Conservation (phyloP, 306 rosid genomes). For the Psophocarpus tetragonolobus region DNA sequence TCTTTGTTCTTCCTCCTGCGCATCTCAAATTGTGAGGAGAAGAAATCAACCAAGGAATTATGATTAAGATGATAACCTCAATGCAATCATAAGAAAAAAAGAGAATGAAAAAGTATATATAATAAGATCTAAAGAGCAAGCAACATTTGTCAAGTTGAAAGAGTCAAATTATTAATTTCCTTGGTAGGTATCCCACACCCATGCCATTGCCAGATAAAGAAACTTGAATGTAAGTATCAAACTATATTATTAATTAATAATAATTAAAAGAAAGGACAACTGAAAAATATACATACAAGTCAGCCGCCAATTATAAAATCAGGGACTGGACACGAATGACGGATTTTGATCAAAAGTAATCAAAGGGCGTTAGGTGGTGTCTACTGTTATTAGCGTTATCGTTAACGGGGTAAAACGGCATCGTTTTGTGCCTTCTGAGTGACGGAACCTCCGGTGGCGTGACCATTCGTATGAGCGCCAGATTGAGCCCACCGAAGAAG, state of each 20-base stretch:
- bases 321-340: slow-evolving; percentile 47
- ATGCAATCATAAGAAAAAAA: not conserved
- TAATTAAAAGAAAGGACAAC: slow-evolving; percentile 35
- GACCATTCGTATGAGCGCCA: slow-evolving; percentile 70
- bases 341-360: slow-evolving; percentile 47
- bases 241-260: not conserved
- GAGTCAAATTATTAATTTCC: not conserved
- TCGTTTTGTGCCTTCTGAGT: slow-evolving; percentile 45
- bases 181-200: too few species aligned
- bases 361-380: slow-evolving; percentile 46
- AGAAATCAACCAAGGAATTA: slow-evolving; percentile 28
- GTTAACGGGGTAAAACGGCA: slow-evolving; percentile 37
- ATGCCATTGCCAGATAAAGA: too few species aligned
- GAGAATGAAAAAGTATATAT: not conserved
- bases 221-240: not conserved
- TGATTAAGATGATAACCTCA: slow-evolving; percentile 19
- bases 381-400: not conserved
- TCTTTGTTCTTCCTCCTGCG: too few species aligned
- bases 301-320: slow-evolving; percentile 58
- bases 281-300: slow-evolving; percentile 57
- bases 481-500: slow-evolving; percentile 66
- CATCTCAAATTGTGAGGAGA: not conserved
- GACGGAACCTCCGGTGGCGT: slow-evolving; percentile 74
- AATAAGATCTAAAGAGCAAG: not conserved
- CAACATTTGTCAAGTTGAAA: not conserved